These are phyloP conservation scores for Lichtheimia hyalospora DNA, from an alignment of 371 early-diverging fungal genomes.

Conservation along the genomic window DNA sequence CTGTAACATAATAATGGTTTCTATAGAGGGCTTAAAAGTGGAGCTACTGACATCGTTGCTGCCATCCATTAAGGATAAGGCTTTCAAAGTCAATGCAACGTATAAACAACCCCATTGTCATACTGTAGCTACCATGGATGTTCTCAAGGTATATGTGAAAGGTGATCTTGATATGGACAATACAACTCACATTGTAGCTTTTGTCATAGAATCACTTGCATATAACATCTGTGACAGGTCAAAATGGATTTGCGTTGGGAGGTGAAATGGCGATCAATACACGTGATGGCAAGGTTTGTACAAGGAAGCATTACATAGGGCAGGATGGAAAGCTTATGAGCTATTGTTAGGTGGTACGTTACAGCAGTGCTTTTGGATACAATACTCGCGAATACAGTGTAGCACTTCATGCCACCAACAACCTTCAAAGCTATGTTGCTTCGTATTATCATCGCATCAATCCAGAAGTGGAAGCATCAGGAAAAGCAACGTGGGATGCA, in stretches of 20 bases:
- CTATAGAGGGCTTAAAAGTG: slow-evolving; percentile 47
- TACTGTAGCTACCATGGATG: slow-evolving; percentile 43
- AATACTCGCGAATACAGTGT: slow-evolving; percentile 83
- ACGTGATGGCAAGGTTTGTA: slow-evolving; percentile 66
- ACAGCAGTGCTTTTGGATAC: slow-evolving; percentile 86
- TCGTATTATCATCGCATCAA: slow-evolving; percentile 96
- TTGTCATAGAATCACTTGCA: slow-evolving; percentile 37
- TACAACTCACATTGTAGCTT: background rate
- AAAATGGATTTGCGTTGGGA: slow-evolving; percentile 86
- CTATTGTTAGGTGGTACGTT: slow-evolving; percentile 45
- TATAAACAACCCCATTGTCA: slow-evolving; percentile 48
- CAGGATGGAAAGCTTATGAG: background rate
- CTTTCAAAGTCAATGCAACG: slow-evolving; percentile 40
- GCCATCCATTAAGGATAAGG: slow-evolving; percentile 46
- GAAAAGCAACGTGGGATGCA: slow-evolving; percentile 89
- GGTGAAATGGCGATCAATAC: slow-evolving; percentile 92
- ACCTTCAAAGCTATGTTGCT: slow-evolving; percentile 75
- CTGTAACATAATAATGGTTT: background rate
- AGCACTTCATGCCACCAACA: slow-evolving; percentile 79
- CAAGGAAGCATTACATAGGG: background rate
- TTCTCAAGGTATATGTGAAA: slow-evolving; percentile 24
- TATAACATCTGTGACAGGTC: slow-evolving; percentile 55
- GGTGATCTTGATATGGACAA: too few relatives aligned
- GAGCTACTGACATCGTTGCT: slow-evolving; percentile 44
- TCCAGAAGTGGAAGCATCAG: slow-evolving; percentile 88